Evolutionary conservation across 2,329 filamentous ascomycete species (phyloP).

Genomic region (Nemania abortiva): DNA sequence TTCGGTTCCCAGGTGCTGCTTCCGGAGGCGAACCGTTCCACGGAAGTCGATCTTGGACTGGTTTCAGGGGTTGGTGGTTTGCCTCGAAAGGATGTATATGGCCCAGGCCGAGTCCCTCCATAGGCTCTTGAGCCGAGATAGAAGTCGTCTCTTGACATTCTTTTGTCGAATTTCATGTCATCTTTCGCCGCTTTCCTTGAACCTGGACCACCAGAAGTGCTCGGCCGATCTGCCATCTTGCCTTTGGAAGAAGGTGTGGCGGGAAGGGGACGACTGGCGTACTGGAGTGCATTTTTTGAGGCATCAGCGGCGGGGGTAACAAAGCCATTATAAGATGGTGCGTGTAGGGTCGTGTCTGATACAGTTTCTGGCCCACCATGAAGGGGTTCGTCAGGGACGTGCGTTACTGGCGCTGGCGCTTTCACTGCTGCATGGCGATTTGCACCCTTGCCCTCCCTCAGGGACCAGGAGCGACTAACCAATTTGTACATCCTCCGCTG

Average conservation of each 20-base stretch:
- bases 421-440: slow-evolving; percentile 45
- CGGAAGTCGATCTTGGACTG: slow-evolving; percentile 53
- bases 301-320: slow-evolving; percentile 38
- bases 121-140: slow-evolving; percentile 52
- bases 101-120: slow-evolving; percentile 52
- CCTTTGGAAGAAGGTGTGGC: slow-evolving; percentile 41
- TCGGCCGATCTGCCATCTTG: slow-evolving; percentile 56
- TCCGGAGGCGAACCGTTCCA: slow-evolving; percentile 49
- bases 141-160: slow-evolving; percentile 61
- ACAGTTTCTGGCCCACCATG: slow-evolving; percentile 47
- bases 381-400: slow-evolving; percentile 48
- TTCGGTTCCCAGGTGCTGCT: slow-evolving; percentile 56
- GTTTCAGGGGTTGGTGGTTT: slow-evolving; percentile 59
- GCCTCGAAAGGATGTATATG: slow-evolving; percentile 57
- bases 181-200: slow-evolving; percentile 47
- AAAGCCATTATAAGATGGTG: slow-evolving; percentile 46
- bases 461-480: slow-evolving; percentile 45
- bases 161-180: slow-evolving; percentile 55
- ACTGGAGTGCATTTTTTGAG: slow-evolving; percentile 42
- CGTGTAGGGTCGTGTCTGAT: slow-evolving; percentile 49
- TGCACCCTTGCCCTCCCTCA: slow-evolving; percentile 40
- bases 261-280: slow-evolving; percentile 46
- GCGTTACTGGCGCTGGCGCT: slow-evolving; percentile 48
- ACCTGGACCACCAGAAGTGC: slow-evolving; percentile 56
- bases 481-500: slow-evolving; percentile 43